Evolutionary conservation across 2,329 filamentous ascomycete genomes (phyloP), one percentile per base, ranked within the genome.

Genomic region (Metarhizium album): DNA sequence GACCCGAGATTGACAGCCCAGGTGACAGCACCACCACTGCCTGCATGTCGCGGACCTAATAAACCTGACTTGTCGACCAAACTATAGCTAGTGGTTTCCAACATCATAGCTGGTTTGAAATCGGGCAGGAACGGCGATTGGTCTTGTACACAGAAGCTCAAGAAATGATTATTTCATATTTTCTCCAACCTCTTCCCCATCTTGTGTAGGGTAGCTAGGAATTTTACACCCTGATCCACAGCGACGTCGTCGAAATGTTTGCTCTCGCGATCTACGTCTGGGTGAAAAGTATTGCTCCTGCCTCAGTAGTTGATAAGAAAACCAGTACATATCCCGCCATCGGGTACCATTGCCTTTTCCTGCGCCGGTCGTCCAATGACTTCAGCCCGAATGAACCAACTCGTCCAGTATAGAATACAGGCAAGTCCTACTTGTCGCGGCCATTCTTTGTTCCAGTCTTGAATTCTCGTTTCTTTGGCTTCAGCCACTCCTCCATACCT

Each of bases 401-500:
- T 20, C 2, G 6, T 23, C 40, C 20, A 24, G 14, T 11, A 40
- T 22, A 22, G 5, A 8, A 18, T 6, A 43, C 18, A 14, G 20
- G 68, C 2, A 52, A 43, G 48, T 53, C 61, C 16, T 60, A 51
- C 24, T 65, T 57, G 52, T 66, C 64, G 54, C 67, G 65, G 38
- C 63, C 66, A 45, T 54, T 61, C 2, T 60, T 61, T 5, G 58
- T 58, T 7, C 46, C 59, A 46, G 67, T 76, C 67, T 69, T 83
- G 64, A 80, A 65, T 55, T 84, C 78, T 51, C 82, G 78, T 70
- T 95, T 96, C 66, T 79, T 83, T 0, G 90, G 89, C 50, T 83
- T 76, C 22, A 96, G 70, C 89, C 90, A 96, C 54, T 94, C 86
- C 64, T 95, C 90, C 82, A 90, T 89, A 0, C 87, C 87, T 1